Base-by-base conservation (phyloP, 1,284 basidiomycete species). In the Erythrobasidium hasegawianum region DNA sequence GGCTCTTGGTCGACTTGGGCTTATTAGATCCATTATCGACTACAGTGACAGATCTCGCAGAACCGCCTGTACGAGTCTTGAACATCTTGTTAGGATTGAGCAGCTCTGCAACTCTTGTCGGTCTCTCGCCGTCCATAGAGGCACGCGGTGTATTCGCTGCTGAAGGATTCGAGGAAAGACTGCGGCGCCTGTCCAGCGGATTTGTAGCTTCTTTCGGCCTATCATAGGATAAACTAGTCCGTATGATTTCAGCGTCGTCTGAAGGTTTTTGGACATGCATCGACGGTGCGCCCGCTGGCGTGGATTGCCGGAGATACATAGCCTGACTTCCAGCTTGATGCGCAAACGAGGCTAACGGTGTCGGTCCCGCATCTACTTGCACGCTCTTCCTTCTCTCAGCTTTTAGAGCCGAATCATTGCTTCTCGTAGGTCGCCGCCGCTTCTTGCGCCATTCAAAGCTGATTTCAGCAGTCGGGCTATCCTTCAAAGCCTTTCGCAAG, bases 391-490 rank as follows among this genome's bases (percentile, higher is more conserved):
- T 47, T 5, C 14, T 47, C n/a, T 16, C 43, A 47, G 43, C n/a
- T 47, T 47, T n/a, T 47, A 14, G 14, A 5, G n/a, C 43, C 14
- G 43, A 5, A 47, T 47, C 16, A 14, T 47, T 47, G n/a, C n/a
- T 18, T 24, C 43, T 5, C 4, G 43, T 47, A 18, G 43, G 43
- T 10, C 55, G 11, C 1, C 41, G 20, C 2, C 62, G 41, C 56
- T 45, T 65, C 45, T 65, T 59, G 69, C 81, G 82, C 88, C 88
- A 90, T 76, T 89, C 87, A 73, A 89, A 85, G 39, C 84, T 78
- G 38, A 89, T 82, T 74, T 88, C 87, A 1, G 88, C 81, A 16
- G 76, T 74, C 7, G 76, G 73, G 2, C 39, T 41, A 0, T 50
- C 22, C 1, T 59, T 67, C 60, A 61, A 68, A 70, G 55, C 75